These are phyloP conservation scores for Parascedosporium putredinis DNA, from an alignment of 2,329 filamentous ascomycete species.

Conservation along the genomic window DNA sequence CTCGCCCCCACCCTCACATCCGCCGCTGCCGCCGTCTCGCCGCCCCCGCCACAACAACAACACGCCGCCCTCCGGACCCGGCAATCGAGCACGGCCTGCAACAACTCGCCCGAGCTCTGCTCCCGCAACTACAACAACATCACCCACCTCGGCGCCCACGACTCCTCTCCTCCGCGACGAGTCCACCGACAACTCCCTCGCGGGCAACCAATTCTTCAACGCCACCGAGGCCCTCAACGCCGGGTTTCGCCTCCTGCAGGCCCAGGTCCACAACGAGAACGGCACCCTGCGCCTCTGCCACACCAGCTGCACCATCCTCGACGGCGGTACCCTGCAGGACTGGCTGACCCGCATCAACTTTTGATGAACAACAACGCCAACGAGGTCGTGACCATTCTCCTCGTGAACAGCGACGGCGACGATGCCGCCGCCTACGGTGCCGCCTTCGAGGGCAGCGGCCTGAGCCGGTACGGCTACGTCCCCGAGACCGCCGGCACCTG, in stretches of 20 bases:
- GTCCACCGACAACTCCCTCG: conserved; percentile 48
- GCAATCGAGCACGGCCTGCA: conserved; percentile 45
- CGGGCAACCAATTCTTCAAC: conserved; percentile 67
- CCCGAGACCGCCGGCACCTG: conserved; percentile 42
- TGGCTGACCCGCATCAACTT: conserved; percentile 55
- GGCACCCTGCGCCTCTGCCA: conserved; percentile 60
- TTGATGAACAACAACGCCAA: conserved; percentile 60
- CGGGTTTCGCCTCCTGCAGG: conserved; percentile 61
- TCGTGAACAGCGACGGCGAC: conserved; percentile 59
- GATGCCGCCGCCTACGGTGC: conserved; percentile 42
- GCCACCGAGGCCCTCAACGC: conserved; percentile 60
- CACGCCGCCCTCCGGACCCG: conserved; percentile 6
- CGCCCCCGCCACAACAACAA: conserved; percentile 2
- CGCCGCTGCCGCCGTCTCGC: too few species aligned
- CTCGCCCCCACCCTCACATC: conserved; percentile 13
- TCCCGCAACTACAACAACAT: conserved; percentile 61
- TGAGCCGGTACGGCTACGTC: conserved; percentile 51
- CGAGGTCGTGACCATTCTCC: conserved; percentile 65
- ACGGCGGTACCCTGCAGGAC: conserved; percentile 52
- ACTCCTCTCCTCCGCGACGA: conserved; percentile 60
- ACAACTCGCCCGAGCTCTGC: conserved; percentile 71
- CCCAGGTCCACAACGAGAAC: conserved; percentile 56
- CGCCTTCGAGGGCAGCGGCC: conserved; percentile 46
- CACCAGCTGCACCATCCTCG: conserved; percentile 53
- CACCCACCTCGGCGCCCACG: conserved; percentile 68